Evolutionary conservation across 768 basidiomycete species (phyloP).

Genomic region (Tulasnella sp.): DNA sequence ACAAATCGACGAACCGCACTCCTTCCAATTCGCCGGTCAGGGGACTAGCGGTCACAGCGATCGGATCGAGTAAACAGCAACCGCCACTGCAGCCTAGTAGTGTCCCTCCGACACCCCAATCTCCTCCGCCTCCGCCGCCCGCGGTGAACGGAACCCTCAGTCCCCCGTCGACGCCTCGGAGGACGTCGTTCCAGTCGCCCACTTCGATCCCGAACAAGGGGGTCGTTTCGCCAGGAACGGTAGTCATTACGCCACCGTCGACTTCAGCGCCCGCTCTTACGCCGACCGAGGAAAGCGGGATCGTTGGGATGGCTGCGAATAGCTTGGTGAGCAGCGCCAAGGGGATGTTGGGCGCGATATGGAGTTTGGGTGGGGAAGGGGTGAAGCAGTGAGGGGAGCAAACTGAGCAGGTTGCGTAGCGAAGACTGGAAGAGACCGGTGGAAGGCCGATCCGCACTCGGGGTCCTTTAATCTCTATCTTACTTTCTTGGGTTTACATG

Average conservation of each 20-base stretch:
- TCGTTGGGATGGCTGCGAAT: slow-evolving; percentile 56
- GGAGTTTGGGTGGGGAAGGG: slow-evolving; percentile 25
- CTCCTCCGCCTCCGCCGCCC: slow-evolving; percentile 19
- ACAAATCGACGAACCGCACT: slow-evolving; percentile 33
- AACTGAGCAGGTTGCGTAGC: not conserved
- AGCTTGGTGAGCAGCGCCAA: slow-evolving; percentile 65
- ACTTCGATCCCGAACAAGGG: slow-evolving; percentile 11
- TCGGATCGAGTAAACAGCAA: slow-evolving; percentile 3
- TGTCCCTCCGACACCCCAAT: slow-evolving; percentile 13
- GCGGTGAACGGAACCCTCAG: not conserved
- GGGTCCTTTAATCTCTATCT: not conserved
- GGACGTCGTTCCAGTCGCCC: slow-evolving; percentile 11
- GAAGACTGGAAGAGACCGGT: not conserved
- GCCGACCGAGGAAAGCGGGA: slow-evolving; percentile 25
- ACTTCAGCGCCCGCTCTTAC: slow-evolving; percentile 16
- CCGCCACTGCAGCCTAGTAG: slow-evolving; percentile 4
- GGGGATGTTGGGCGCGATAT: slow-evolving; percentile 57
- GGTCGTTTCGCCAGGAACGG: not conserved
- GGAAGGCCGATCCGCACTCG: not conserved
- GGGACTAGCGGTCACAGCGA: slow-evolving; percentile 1
- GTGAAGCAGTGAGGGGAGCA: not conserved
- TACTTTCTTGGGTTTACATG: not conserved
- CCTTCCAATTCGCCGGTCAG: slow-evolving; percentile 51
- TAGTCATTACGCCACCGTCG: slow-evolving; percentile 1
- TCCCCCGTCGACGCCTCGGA: slow-evolving; percentile 12